phyloP scores from a whole-genome alignment of 441 rosid species.

The Melastoma candidum region DNA sequence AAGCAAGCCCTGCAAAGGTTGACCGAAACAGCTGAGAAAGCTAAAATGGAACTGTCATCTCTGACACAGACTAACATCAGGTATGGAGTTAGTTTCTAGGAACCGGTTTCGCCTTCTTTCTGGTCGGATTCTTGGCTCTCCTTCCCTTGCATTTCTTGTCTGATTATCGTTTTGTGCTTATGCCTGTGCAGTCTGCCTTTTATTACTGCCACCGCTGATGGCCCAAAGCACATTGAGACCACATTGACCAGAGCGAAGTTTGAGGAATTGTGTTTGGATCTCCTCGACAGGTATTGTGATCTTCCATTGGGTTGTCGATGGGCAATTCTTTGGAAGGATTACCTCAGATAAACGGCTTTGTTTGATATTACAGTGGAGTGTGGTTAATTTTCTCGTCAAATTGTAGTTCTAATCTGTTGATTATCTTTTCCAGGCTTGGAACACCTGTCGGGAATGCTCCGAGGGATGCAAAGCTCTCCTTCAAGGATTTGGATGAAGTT shows the following conservation, averaged over 20 bases:
- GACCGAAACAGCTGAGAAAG: constrained; percentile 95
- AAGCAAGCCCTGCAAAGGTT: constrained; percentile 94
- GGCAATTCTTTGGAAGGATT: no score
- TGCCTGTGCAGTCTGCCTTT: constrained; percentile 60
- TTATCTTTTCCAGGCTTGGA: constrained; percentile 41
- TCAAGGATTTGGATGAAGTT: constrained; percentile 80
- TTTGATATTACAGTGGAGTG: no score
- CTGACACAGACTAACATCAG: constrained; percentile 76
- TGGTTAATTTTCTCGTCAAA: neutral
- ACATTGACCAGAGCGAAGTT: constrained; percentile 84
- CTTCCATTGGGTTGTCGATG: no score
- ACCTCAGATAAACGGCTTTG: no score
- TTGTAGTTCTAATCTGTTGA: neutral
- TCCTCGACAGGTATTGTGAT: constrained; percentile 61
- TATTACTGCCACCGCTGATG: constrained; percentile 93
- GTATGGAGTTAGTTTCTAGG: constrained; percentile 12
- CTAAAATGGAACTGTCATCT: constrained; percentile 91
- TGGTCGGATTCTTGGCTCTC: neutral
- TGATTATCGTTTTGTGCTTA: constrained; percentile 7
- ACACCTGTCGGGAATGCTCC: constrained; percentile 74
- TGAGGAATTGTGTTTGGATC: constrained; percentile 79
- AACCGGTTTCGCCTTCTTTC: neutral
- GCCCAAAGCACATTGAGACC: constrained; percentile 93
- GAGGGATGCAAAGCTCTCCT: constrained; percentile 74
- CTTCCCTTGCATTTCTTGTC: neutral